Conservation (phyloP, 2,329 filamentous ascomycete genomes). For the Pseudodiploospora longispora region DNA sequence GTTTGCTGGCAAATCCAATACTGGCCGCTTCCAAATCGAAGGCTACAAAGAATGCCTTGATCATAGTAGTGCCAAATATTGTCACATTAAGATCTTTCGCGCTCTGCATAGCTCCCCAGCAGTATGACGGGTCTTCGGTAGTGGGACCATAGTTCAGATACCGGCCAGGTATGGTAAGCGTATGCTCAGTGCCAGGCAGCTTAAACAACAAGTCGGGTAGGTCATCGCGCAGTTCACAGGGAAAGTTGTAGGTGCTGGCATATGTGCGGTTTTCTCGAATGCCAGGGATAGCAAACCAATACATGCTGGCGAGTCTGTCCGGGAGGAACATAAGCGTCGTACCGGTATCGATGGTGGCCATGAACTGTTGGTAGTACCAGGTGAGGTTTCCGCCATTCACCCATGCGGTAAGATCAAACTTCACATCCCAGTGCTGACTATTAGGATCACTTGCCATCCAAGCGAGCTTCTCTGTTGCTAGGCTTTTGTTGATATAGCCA, state of each 20-base stretch:
- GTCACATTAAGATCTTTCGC: constrained; percentile 38
- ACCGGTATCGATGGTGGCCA: constrained; percentile 59
- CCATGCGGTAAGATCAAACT: constrained; percentile 41
- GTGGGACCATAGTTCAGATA: constrained; percentile 48
- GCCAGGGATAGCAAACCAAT: constrained; percentile 53
- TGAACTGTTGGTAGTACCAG: constrained; percentile 38
- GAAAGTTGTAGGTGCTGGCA: constrained; percentile 46
- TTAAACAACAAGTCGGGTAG: constrained; percentile 52
- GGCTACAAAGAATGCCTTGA: constrained; percentile 69
- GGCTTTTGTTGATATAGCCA: constrained; percentile 35
- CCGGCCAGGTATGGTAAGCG: constrained; percentile 44
- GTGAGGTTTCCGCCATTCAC: constrained; percentile 36
- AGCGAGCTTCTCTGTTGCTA: constrained; percentile 32
- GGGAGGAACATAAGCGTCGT: constrained; percentile 58
- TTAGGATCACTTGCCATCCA: constrained; percentile 30
- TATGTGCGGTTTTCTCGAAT: constrained; percentile 38
- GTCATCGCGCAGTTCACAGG: constrained; percentile 42
- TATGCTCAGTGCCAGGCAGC: constrained; percentile 39
- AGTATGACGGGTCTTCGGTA: constrained; percentile 42
- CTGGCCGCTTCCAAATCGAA: constrained; percentile 47
- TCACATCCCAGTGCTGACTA: constrained; percentile 32
- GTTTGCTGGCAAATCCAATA: constrained; percentile 38
- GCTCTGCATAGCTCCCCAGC: constrained; percentile 71
- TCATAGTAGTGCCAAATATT: constrained; percentile 71
- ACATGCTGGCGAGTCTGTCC: constrained; percentile 45